phyloP scores from a whole-genome alignment of 2,329 filamentous ascomycete species.

The Albifimbria verrucaria region DNA sequence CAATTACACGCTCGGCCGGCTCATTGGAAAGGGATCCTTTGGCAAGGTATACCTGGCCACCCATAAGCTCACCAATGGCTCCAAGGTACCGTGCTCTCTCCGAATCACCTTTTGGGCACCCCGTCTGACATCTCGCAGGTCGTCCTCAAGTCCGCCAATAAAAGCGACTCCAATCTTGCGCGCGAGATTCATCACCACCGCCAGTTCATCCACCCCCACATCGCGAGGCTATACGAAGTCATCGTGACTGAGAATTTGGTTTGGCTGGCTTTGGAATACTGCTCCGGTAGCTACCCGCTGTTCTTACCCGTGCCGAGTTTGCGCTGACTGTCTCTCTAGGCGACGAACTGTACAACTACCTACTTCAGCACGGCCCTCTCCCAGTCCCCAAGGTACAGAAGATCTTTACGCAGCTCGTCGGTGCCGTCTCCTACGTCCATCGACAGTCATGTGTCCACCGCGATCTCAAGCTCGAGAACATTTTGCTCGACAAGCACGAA shows the following conservation, averaged over 20 bases:
- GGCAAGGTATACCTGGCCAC: constrained; percentile 95
- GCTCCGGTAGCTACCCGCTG: constrained; percentile 65
- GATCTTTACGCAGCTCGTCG: constrained; percentile 93
- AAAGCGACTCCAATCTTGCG: constrained; percentile 91
- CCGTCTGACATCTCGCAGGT: no score
- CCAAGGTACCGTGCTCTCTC: constrained; percentile 65
- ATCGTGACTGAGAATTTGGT: constrained; percentile 94
- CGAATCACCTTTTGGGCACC: no score
- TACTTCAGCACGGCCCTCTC: constrained; percentile 81
- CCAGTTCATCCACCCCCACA: constrained; percentile 96
- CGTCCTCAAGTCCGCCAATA: constrained; percentile 96
- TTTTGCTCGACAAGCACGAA: constrained; percentile 91
- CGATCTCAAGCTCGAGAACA: constrained; percentile 88
- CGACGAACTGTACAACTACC: constrained; percentile 95
- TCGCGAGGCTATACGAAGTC: constrained; percentile 93
- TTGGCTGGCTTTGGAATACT: constrained; percentile 96
- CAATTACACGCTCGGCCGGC: constrained; percentile 85
- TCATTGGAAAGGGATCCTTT: constrained; percentile 97
- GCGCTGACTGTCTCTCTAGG: constrained; percentile 45
- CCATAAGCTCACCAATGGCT: constrained; percentile 97
- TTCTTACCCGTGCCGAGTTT: background rate
- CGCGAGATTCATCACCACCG: constrained; percentile 98
- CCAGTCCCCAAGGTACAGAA: constrained; percentile 85
- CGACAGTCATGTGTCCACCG: constrained; percentile 93
- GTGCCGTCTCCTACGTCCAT: constrained; percentile 93